Evolutionary conservation across 768 basidiomycete genomes (phyloP).

Genomic region (Macrocybe gigantea): DNA sequence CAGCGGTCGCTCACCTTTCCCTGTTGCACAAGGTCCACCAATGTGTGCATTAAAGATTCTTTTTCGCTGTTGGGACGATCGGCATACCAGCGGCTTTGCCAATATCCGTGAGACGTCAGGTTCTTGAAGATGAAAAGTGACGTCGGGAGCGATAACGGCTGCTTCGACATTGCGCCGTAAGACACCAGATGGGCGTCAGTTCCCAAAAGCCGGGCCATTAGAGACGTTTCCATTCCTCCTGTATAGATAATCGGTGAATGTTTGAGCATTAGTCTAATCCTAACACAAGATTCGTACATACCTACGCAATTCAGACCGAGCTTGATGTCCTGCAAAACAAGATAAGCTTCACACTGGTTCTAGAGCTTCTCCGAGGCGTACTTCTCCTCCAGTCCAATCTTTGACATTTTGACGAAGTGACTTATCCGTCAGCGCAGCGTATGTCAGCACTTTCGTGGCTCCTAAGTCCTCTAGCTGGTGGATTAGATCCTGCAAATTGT

Average conservation of each 20-base stretch:
- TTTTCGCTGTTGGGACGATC: constrained; percentile 43
- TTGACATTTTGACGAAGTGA: constrained; percentile 47
- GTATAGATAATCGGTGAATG: background rate
- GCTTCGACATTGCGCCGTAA: constrained; percentile 88
- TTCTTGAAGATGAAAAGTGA: constrained; percentile 84
- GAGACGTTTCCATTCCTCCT: constrained; percentile 61
- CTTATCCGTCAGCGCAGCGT: constrained; percentile 65
- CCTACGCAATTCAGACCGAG: constrained; percentile 48
- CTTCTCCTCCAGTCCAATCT: constrained; percentile 61
- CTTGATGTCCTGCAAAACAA: constrained; percentile 28
- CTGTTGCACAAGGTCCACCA: constrained; percentile 47
- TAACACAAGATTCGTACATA: constrained; percentile 11
- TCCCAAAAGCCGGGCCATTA: constrained; percentile 66
- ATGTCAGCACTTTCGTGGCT: constrained; percentile 72
- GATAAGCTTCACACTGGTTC: background rate
- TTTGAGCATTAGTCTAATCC: background rate
- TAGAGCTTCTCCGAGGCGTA: constrained; percentile 14
- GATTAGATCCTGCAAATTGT: constrained; percentile 45
- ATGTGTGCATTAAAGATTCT: constrained; percentile 39
- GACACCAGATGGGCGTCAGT: constrained; percentile 71
- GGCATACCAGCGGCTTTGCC: constrained; percentile 71
- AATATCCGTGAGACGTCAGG: constrained; percentile 70
- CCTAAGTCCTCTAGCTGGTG: constrained; percentile 52
- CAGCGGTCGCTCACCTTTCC: constrained; percentile 39
- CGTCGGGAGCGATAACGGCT: constrained; percentile 71